These are phyloP conservation scores for Paradendryphiella salina DNA, from an alignment of 2,329 filamentous ascomycete species.

Conservation along the genomic window DNA sequence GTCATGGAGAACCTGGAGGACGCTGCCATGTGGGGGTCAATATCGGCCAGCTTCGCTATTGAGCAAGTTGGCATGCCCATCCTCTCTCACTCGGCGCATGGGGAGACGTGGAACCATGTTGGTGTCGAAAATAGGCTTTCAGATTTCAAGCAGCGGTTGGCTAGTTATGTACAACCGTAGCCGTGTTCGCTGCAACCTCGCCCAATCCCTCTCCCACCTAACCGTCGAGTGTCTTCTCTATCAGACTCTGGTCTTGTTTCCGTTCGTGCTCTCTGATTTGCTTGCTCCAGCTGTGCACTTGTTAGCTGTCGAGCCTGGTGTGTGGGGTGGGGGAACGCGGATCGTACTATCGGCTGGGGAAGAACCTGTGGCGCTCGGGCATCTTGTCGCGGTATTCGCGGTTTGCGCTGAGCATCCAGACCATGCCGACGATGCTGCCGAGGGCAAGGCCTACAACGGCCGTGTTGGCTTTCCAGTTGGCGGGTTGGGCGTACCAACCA, in stretches of 20 bases:
- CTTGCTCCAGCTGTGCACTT: slow-evolving; percentile 65
- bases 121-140: slow-evolving; percentile 49
- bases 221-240: slow-evolving; percentile 19
- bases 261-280: slow-evolving; percentile 72
- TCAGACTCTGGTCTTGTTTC: slow-evolving; percentile 44
- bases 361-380: slow-evolving; percentile 76
- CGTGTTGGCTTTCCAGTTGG: slow-evolving; percentile 95
- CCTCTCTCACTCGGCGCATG: slow-evolving; percentile 45
- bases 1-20: slow-evolving; percentile 59
- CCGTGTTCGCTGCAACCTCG: slow-evolving; percentile 15
- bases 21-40: slow-evolving; percentile 74
- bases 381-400: slow-evolving; percentile 73
- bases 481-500: slow-evolving; percentile 94
- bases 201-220: slow-evolving; percentile 1
- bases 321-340: slow-evolving; percentile 5
- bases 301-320: slow-evolving; percentile 31
- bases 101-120: slow-evolving; percentile 56
- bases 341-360: slow-evolving; percentile 80
- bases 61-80: slow-evolving; percentile 87
- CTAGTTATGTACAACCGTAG: slow-evolving; percentile 47
- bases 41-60: slow-evolving; percentile 90
- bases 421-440: slow-evolving; percentile 67
- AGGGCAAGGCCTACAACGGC: slow-evolving; percentile 71
- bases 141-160: slow-evolving; percentile 48
- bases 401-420: slow-evolving; percentile 73